phyloP scores from a whole-genome alignment of 805 yeast genomes.

The Helenozyma baotianmanensis region DNA sequence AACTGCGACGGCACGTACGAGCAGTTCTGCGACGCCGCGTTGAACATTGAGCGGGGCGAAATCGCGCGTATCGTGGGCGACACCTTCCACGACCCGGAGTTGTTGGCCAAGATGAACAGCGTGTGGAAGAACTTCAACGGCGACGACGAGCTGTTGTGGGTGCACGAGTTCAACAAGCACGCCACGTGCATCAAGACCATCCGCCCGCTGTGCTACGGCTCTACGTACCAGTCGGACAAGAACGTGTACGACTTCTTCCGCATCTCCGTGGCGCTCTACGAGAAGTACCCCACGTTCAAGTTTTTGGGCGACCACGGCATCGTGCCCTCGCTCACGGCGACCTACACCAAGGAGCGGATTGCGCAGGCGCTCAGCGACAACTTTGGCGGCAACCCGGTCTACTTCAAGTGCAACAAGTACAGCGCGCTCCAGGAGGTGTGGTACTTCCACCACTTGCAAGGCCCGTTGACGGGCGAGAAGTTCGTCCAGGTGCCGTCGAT shows the following conservation, averaged over 20 bases:
- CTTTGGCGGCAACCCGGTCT: constrained; percentile 30
- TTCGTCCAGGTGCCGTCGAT: constrained; percentile 58
- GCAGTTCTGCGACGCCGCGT: constrained; percentile 31
- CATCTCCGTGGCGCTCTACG: constrained; percentile 28
- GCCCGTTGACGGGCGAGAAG: constrained; percentile 18
- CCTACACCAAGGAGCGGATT: constrained; percentile 31
- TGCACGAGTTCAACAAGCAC: constrained; percentile 42
- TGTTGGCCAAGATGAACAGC: constrained; percentile 23
- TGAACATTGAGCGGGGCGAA: constrained; percentile 22
- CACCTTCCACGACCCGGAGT: constrained; percentile 21
- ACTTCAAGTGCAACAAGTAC: constrained; percentile 28
- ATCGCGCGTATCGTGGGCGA: constrained; percentile 23
- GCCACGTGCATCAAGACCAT: constrained; percentile 40
- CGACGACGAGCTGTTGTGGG: constrained; percentile 32
- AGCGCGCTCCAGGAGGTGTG: constrained; percentile 22
- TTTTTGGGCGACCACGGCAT: constrained; percentile 34
- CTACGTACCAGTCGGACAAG: constrained; percentile 14
- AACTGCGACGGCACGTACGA: constrained; percentile 36
- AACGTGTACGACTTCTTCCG: constrained; percentile 28
- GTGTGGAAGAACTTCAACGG: constrained; percentile 30
- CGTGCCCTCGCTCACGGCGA: constrained; percentile 27
- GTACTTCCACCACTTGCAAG: constrained; percentile 23
- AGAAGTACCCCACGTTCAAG: constrained; percentile 31
- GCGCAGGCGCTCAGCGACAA: constrained; percentile 27
- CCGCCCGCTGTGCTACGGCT: constrained; percentile 31